Evolutionary conservation across 345 rosid genomes (phyloP).

Genomic region (Gossypium mustelinum): DNA sequence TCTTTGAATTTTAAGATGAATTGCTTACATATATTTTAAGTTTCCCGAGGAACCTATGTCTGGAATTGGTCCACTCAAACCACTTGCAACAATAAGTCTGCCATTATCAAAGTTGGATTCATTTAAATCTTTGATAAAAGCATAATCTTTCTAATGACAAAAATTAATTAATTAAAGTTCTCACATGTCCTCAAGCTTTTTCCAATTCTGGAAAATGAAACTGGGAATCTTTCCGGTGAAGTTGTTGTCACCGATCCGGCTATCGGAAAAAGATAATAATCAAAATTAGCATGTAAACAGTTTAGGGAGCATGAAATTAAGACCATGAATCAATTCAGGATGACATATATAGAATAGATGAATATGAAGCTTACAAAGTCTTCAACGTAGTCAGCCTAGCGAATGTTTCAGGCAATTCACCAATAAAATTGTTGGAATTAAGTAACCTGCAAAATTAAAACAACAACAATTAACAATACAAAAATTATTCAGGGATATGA

Average conservation of each 20-base stretch:
- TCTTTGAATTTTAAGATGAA: too few relatives aligned
- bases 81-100: background rate
- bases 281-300: background rate
- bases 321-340: background rate
- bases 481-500: background rate
- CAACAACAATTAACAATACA: background rate
- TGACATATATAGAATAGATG: constrained; percentile 1
- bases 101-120: background rate
- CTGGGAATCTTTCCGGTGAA: constrained; percentile 51
- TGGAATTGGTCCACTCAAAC: constrained; percentile 13
- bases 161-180: constrained; percentile 14
- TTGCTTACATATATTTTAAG: constrained; percentile 33
- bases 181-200: constrained; percentile 36
- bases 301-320: background rate
- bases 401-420: constrained; percentile 46
- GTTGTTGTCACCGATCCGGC: constrained; percentile 46
- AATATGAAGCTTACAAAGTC: constrained; percentile 37
- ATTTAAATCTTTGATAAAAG: background rate
- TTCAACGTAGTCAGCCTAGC: constrained; percentile 31
- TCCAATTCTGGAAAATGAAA: constrained; percentile 47
- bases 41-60: background rate
- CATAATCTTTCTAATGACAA: constrained; percentile 24
- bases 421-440: constrained; percentile 46
- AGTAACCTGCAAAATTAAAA: constrained; percentile 26
- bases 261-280: constrained; percentile 8